Conservation (phyloP, 2,329 filamentous ascomycete genomes). For the Orbilia oligospora region DNA sequence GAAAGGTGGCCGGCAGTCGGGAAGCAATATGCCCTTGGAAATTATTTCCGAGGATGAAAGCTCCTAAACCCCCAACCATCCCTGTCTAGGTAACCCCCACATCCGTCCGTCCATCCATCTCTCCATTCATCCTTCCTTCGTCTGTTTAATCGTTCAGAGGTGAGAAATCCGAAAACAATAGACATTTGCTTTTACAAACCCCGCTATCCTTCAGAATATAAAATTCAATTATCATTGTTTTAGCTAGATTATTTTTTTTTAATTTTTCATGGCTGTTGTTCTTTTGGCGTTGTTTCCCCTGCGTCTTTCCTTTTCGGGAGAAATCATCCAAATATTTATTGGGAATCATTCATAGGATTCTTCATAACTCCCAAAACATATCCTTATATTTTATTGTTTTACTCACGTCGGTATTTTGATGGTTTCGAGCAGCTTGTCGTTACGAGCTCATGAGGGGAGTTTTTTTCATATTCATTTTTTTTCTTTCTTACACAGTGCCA, state of each 20-base stretch:
- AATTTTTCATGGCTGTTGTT: background rate
- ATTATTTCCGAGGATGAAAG: conserved; percentile 27
- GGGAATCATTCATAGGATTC: conserved; percentile 15
- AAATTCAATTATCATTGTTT: background rate
- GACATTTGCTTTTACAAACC: background rate
- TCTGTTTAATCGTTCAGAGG: no score
- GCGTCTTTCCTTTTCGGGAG: background rate
- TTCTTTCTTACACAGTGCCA: background rate
- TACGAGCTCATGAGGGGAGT: conserved; percentile 23
- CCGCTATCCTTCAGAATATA: background rate
- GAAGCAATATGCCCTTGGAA: conserved; percentile 24
- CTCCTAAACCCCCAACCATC: conserved; percentile 5
- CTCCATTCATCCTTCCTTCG: background rate
- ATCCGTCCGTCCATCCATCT: background rate
- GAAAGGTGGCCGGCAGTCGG: conserved; percentile 22
- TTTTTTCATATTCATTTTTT: background rate
- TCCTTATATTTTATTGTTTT: background rate
- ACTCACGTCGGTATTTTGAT: conserved; percentile 25
- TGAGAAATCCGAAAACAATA: background rate
- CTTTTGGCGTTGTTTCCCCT: background rate
- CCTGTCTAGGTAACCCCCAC: conserved; percentile 5
- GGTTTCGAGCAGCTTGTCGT: background rate
- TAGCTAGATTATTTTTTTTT: background rate
- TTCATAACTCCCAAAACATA: conserved; percentile 13
- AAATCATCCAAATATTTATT: background rate